Conservation (phyloP, 345 rosid genomes). For the Lumnitzera littorea region DNA sequence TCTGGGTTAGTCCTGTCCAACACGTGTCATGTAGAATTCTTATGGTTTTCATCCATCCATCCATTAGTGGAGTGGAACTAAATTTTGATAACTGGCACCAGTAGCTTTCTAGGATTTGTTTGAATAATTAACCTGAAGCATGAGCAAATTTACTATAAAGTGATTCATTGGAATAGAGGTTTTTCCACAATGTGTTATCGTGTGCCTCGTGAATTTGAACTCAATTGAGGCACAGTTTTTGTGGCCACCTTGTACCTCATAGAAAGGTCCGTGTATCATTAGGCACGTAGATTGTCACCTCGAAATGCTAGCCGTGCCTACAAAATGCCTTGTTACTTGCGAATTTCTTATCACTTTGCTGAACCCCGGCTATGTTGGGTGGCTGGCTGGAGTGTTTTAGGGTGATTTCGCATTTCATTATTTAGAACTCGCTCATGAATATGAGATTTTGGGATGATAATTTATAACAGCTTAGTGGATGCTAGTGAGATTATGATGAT, state of each 20-base stretch:
- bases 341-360: no score
- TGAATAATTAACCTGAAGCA: conserved; percentile 24
- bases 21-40: conserved; percentile 29
- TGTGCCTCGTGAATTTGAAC: conserved; percentile 7
- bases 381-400: neutral
- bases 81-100: conserved; percentile 52
- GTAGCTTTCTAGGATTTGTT: conserved; percentile 28
- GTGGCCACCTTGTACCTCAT: neutral
- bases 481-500: no score
- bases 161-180: conserved; percentile 18
- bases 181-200: neutral
- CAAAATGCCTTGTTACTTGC: no score
- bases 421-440: neutral
- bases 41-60: conserved; percentile 26
- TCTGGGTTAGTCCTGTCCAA: conserved; percentile 12
- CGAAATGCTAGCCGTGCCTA: no score
- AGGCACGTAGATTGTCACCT: no score
- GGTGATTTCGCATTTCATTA: neutral
- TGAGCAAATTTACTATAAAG: conserved; percentile 8
- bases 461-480: neutral
- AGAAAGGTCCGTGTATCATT: no score
- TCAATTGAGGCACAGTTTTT: neutral
- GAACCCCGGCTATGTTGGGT: no score
- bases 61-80: conserved; percentile 47
- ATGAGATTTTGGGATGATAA: neutral